Percentiles rank a stretch among this genome's conserved stretches.
These are phyloP conservation scores for Fusarium sp. DNA, from an alignment of 2,329 filamentous ascomycete genomes.

Conservation along the genomic window DNA sequence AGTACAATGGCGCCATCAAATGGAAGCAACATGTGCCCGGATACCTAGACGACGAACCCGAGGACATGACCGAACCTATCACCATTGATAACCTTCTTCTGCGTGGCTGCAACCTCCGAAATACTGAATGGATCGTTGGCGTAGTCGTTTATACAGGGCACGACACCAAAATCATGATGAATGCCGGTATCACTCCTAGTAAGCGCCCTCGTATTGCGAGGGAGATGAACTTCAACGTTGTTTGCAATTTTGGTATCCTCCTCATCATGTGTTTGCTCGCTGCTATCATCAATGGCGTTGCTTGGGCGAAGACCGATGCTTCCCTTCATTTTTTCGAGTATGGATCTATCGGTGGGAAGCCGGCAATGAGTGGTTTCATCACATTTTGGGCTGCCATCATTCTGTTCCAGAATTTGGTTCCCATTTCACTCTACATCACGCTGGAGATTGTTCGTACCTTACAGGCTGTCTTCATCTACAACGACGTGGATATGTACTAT, in stretches of 20 bases:
- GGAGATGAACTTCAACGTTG: constrained; percentile 96
- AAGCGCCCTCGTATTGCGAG: constrained; percentile 92
- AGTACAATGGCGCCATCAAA: constrained; percentile 89
- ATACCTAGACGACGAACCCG: constrained; percentile 69
- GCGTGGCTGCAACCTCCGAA: constrained; percentile 91
- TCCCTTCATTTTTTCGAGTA: constrained; percentile 87
- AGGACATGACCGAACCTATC: constrained; percentile 90
- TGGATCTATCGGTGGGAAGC: constrained; percentile 79
- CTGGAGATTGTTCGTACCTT: constrained; percentile 93
- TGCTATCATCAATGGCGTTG: constrained; percentile 84
- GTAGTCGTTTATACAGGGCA: constrained; percentile 94
- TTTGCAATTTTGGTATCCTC: constrained; percentile 94
- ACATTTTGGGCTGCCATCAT: constrained; percentile 97
- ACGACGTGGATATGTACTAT: constrained; percentile 96
- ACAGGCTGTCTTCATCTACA: constrained; percentile 98
- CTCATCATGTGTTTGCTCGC: constrained; percentile 89
- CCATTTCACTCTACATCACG: constrained; percentile 97
- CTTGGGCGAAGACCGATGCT: constrained; percentile 79
- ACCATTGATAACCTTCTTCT: constrained; percentile 95
- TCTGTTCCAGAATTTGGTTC: constrained; percentile 97
- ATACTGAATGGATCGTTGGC: constrained; percentile 95
- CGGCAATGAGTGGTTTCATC: constrained; percentile 88
- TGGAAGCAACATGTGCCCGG: constrained; percentile 81
- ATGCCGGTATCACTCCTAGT: constrained; percentile 92
- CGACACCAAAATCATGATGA: constrained; percentile 99